phyloP scores from a whole-genome alignment of 139 green algal genomes.

The Picocystis salinarum region DNA sequence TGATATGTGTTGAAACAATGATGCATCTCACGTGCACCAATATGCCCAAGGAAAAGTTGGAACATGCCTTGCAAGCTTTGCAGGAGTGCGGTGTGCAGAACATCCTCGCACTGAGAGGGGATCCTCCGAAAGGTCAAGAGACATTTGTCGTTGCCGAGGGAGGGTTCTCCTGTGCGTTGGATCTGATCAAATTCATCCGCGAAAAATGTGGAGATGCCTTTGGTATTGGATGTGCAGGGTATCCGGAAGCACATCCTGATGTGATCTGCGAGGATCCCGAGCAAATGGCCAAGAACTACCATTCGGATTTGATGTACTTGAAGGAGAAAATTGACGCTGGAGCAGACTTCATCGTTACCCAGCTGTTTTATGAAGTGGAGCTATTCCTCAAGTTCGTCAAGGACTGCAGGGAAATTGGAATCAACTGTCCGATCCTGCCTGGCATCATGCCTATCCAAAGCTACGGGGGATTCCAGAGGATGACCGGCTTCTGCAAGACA shows the following conservation, averaged over 20 bases:
- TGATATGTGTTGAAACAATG: conserved; percentile 90
- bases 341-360: conserved; percentile 78
- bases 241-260: conserved; percentile 91
- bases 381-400: conserved; percentile 61
- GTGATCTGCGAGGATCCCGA: conserved; percentile 58
- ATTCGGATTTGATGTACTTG: conserved; percentile 70
- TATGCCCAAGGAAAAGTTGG: conserved; percentile 76
- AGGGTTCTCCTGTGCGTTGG: conserved; percentile 77
- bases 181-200: conserved; percentile 87
- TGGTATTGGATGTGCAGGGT: conserved; percentile 80
- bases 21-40: conserved; percentile 99
- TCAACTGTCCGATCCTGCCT: conserved; percentile 77
- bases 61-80: conserved; percentile 43
- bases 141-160: conserved; percentile 62
- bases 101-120: conserved; percentile 81
- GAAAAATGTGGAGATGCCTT: conserved; percentile 77
- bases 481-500: conserved; percentile 95
- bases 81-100: conserved; percentile 76
- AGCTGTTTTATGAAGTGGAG: conserved; percentile 86
- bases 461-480: conserved; percentile 92
- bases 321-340: conserved; percentile 90
- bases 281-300: conserved; percentile 65
- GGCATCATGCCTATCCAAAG: conserved; percentile 96
- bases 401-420: conserved; percentile 32
- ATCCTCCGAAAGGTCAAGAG: conserved; percentile 88